Evolutionary conservation across 2,329 filamentous ascomycete genomes (phyloP), one percentile per base, ranked within the genome.

Genomic region (Akanthomyces lecanii): DNA sequence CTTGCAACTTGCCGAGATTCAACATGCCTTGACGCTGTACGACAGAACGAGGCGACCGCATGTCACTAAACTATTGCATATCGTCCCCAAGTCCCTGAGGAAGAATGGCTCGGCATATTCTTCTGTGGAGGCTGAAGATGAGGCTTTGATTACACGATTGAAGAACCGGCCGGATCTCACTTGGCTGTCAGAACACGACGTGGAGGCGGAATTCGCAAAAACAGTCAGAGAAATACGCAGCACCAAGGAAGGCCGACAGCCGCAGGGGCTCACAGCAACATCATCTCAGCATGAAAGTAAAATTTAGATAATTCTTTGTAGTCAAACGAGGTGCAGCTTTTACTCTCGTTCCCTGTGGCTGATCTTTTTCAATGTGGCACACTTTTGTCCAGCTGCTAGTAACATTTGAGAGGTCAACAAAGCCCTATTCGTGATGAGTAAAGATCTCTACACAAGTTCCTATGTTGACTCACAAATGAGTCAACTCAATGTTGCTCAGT

Each of bases 181-280:
- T 5, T 66, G 65, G 65, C 21, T 66, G 14, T 66, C 65, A 12
- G 65, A 66, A 36, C 64, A 66, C 18, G 62, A 66, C 23, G 65
- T 66, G 14, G 65, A 66, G 40, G 57, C 62, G 7, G 30, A 45
- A n/a, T 64, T 64, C n/a, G 28, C 12, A 12, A 38, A 47, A 14
- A 61, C 45, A 10, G 48, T 63, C 23, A 16, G 42, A 16, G 47
- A 59, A 16, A 21, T 59, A 14, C 5, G 23, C 6, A 3, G 23
- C 33, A 14, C 33, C 4, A 1, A 56, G 2, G 18, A 5, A 14
- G 21, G n/a, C 5, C 51, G 25, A 2, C 30, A 40, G 12, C 4
- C n/a, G n/a, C 25, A 36, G 16, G 8, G 16, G 2, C 23, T 30
- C 8, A 11, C 8, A 28, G 10, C 23, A 2, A 16, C 16, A 23